Conservation (phyloP, 495 filamentous ascomycete species). For the Tetracladium setigerum region DNA sequence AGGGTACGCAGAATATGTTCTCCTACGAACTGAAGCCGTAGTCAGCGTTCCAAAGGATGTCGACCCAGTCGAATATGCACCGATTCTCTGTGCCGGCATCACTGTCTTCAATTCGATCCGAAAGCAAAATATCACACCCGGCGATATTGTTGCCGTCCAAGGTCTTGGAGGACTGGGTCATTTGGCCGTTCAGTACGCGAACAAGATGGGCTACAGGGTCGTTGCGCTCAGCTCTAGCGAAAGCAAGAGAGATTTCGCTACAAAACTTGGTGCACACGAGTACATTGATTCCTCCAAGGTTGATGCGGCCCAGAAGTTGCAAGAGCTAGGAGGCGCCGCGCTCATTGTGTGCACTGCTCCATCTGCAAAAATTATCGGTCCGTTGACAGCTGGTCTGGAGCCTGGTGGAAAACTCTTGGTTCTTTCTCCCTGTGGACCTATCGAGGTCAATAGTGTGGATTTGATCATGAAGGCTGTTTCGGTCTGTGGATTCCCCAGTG, state of each 20-base stretch:
- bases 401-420: slow-evolving; percentile 52
- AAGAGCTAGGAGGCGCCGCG: slow-evolving; percentile 52
- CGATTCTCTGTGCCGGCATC: slow-evolving; percentile 65
- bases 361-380: slow-evolving; percentile 41
- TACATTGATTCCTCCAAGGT: slow-evolving; percentile 55
- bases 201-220: slow-evolving; percentile 56
- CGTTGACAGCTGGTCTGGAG: slow-evolving; percentile 47
- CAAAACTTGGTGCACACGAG: slow-evolving; percentile 56
- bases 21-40: slow-evolving; percentile 53
- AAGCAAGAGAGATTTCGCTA: slow-evolving; percentile 51
- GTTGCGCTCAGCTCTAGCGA: slow-evolving; percentile 52
- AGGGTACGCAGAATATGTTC: slow-evolving; percentile 58
- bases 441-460: slow-evolving; percentile 40
- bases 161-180: slow-evolving; percentile 63
- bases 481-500: slow-evolving; percentile 55
- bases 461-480: slow-evolving; percentile 43
- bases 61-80: slow-evolving; percentile 52
- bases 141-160: slow-evolving; percentile 54
- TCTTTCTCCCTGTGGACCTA: slow-evolving; percentile 44
- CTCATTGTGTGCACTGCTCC: slow-evolving; percentile 60
- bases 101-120: slow-evolving; percentile 68
- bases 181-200: slow-evolving; percentile 59
- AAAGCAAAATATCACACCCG: slow-evolving; percentile 47
- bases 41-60: slow-evolving; percentile 51
- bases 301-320: slow-evolving; percentile 41